Percentiles rank a stretch among this genome's conserved stretches.
Conservation (phyloP, 2,329 filamentous ascomycete genomes). For the Orbilia brochopaga region DNA sequence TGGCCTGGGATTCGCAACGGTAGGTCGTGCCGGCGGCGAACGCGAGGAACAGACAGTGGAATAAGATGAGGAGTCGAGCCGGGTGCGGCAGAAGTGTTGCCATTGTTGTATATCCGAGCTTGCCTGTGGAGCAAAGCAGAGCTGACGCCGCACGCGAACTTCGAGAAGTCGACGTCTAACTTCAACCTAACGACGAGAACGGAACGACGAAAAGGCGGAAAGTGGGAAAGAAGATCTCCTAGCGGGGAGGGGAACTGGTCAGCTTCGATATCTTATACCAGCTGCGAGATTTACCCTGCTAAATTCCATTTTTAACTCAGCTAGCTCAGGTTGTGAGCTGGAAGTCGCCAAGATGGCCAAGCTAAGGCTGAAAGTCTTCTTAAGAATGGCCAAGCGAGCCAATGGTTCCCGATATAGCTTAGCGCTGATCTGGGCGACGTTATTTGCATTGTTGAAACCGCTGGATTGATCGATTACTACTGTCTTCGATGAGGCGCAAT, state of each 20-base stretch:
- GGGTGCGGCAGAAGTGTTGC: slow-evolving; percentile 32
- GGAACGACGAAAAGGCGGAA: not conserved
- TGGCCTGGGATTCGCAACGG: slow-evolving; percentile 33
- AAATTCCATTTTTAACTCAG: slow-evolving; percentile 5
- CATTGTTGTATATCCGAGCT: slow-evolving; percentile 32
- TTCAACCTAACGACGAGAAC: not conserved
- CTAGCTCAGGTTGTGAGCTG: not conserved
- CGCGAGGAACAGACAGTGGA: slow-evolving; percentile 16
- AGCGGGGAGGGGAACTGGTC: not conserved
- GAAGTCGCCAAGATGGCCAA: not conserved
- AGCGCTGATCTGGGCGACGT: slow-evolving; percentile 8
- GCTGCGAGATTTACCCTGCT: not conserved
- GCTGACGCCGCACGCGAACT: not conserved
- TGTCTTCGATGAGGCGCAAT: too few relatives aligned
- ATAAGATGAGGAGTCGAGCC: slow-evolving; percentile 22
- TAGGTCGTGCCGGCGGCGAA: slow-evolving; percentile 36
- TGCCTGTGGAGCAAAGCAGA: not conserved
- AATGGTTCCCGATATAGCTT: not conserved
- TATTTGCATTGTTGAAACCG: slow-evolving; percentile 6
- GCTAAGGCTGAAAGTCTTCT: slow-evolving; percentile 2
- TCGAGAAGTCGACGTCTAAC: not conserved
- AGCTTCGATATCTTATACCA: slow-evolving; percentile 6
- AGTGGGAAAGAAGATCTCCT: not conserved
- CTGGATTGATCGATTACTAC: too few relatives aligned
- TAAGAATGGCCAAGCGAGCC: not conserved